Evolutionary conservation across 1,139 yeast species (phyloP), one percentile per base, ranked within the genome.

Genomic region (Hemisphaericaspora lyxosophila): DNA sequence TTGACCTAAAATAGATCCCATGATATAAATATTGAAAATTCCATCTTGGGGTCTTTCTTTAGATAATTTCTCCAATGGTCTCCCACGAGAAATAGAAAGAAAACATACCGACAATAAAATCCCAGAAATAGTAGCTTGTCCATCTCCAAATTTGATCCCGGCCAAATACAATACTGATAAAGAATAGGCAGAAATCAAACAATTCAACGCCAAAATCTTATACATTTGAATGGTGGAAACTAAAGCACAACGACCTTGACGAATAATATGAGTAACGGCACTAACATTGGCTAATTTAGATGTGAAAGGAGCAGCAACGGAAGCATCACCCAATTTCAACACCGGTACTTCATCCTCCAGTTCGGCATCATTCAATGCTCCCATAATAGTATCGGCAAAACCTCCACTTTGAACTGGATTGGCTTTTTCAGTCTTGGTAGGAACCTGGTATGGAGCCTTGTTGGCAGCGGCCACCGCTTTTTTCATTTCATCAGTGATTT

Each of bases 191-290:
- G 96, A 85, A 67, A 92, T 89, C 70, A 92, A 77, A 77, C 98
- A 94, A 64, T 92, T 92, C 68, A 92, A 76, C 0, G 99, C 98
- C 59, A 92, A 73, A 55, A 92, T 92, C 73, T 92, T 92, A 76
- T 94, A 94, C 98, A 92, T 94, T 68, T 92, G 98, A 57, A 92
- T 90, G 15, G 98, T 92, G 12, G 97, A 89, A 40, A 94, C 97
- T 53, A 92, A 74, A 8, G 99, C 96, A 73, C 96, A 88, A 68
- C 99, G 89, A 51, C 99, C 99, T 74, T 94, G 97, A 67, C 99
- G 90, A 52, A 92, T 79, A 49, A 92, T 87, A 57, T 89, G 84
- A 38, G 96, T 86, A 41, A 94, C 97, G 39, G 98, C 85, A 40
- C 92, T 79, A 34, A 94, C 98, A 59, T 85, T 86, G 26, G 96